Conservation (phyloP, 2,329 filamentous ascomycete genomes). For the Ustilaginoidea virens region DNA sequence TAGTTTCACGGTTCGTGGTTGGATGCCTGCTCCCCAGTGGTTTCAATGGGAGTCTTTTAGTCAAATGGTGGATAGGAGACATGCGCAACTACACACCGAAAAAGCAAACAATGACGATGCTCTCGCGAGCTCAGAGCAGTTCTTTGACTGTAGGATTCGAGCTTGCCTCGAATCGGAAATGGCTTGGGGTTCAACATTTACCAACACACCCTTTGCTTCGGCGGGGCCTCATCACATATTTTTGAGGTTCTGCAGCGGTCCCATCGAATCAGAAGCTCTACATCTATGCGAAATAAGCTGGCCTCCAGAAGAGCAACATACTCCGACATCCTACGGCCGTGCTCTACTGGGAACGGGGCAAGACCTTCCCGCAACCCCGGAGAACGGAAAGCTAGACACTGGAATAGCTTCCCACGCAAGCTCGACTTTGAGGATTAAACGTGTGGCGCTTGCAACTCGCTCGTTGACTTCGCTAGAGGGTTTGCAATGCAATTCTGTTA, state of each 20-base stretch:
- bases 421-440: conserved; percentile 9
- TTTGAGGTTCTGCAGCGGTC: conserved; percentile 11
- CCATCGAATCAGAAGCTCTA: too few species aligned
- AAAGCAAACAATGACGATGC: conserved; percentile 4
- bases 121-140: conserved; percentile 6
- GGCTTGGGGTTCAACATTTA: conserved; percentile 16
- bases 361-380: too few species aligned
- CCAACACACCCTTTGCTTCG: conserved; percentile 7
- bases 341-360: too few species aligned
- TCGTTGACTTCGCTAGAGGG: conserved; percentile 13
- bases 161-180: conserved; percentile 31
- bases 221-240: conserved; percentile 19
- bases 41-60: conserved; percentile 17
- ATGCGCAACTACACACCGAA: conserved; percentile 5
- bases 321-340: conserved; percentile 3
- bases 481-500: neutral
- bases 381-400: too few species aligned
- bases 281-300: conserved; percentile 9
- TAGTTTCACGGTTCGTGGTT: conserved; percentile 28
- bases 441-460: conserved; percentile 15
- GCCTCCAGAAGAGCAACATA: conserved; percentile 13
- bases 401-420: neutral
- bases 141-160: conserved; percentile 16
- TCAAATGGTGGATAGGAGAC: conserved; percentile 14
- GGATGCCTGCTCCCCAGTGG: conserved; percentile 24